Evolutionary conservation across 768 basidiomycete species (phyloP).

Genomic region (Tricholoma bakamatsutake): DNA sequence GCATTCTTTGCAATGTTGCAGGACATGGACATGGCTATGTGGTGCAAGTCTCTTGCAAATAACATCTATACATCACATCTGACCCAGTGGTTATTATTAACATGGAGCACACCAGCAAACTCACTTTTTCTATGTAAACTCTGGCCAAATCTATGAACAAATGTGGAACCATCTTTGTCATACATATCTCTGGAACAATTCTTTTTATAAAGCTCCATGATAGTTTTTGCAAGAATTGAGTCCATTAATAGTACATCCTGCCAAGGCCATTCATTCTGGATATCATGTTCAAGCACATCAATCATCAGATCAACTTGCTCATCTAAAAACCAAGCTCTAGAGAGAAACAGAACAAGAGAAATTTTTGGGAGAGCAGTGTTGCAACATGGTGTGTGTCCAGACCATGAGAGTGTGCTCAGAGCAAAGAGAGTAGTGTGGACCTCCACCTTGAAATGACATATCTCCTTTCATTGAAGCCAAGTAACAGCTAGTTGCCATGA

Average conservation of each 20-base stretch:
- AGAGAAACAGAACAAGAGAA: too few relatives aligned
- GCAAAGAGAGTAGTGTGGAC: too few relatives aligned
- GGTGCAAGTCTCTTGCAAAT: neutral
- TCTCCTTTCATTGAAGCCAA: too few relatives aligned
- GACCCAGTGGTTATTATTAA: constrained; percentile 18
- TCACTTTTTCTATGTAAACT: too few relatives aligned
- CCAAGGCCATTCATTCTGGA: neutral
- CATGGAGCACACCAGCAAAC: constrained; percentile 13
- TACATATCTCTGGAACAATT: constrained; percentile 1
- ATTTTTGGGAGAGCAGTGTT: too few relatives aligned
- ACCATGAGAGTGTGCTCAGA: too few relatives aligned
- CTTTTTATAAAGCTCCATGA: neutral
- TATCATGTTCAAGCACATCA: constrained; percentile 5
- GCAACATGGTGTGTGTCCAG: too few relatives aligned
- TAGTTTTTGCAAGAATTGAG: neutral
- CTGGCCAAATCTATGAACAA: too few relatives aligned
- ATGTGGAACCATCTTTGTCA: too few relatives aligned
- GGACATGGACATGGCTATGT: constrained; percentile 2
- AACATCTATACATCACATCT: constrained; percentile 7
- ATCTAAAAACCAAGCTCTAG: constrained; percentile 10
- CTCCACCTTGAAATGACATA: too few relatives aligned
- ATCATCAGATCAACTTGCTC: constrained; percentile 11
- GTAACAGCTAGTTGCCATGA: too few relatives aligned
- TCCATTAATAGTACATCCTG: constrained; percentile 7
- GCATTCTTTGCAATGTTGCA: constrained; percentile 11